Evolutionary conservation across 164 flowering plant species (phyloP).

Genomic region (Sedum album): DNA sequence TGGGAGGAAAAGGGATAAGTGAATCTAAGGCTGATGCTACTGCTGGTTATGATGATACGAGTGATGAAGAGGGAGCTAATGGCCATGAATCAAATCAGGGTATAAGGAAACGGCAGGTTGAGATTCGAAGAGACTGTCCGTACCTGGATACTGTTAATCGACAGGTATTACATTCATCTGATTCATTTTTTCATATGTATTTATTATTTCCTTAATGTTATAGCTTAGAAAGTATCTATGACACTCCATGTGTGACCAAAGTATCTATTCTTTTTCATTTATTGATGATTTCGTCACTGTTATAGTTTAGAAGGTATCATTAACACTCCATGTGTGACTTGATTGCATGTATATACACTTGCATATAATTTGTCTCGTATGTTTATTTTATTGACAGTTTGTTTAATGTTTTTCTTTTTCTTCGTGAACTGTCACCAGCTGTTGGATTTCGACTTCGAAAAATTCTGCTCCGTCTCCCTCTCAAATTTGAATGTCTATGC

Average conservation of each 20-base stretch:
- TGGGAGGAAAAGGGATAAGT: constrained; percentile 16
- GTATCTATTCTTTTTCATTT: not conserved
- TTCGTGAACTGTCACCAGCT: constrained; percentile 41
- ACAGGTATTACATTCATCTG: constrained; percentile 43
- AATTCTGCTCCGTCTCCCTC: constrained; percentile 87
- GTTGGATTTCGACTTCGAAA: constrained; percentile 97
- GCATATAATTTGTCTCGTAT: not conserved
- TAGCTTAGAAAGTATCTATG: not conserved
- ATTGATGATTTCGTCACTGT: too few species aligned
- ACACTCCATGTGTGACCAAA: not conserved
- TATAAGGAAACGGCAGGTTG: constrained; percentile 35
- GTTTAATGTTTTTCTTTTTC: not conserved
- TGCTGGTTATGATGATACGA: constrained; percentile 17
- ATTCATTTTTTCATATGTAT: not conserved
- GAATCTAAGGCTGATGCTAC: constrained; percentile 15
- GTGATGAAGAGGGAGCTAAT: constrained; percentile 28
- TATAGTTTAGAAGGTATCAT: too few species aligned
- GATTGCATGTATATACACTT: not conserved
- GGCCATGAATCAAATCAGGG: constrained; percentile 17
- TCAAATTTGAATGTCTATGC: constrained; percentile 94
- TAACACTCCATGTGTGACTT: too few species aligned
- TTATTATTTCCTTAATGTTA: not conserved
- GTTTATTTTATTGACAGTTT: not conserved
- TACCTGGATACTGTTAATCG: constrained; percentile 97
- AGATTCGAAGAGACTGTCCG: constrained; percentile 82